These are phyloP conservation scores for Cytospora leucostoma DNA, from an alignment of 2,329 filamentous ascomycete species.

Conservation along the genomic window DNA sequence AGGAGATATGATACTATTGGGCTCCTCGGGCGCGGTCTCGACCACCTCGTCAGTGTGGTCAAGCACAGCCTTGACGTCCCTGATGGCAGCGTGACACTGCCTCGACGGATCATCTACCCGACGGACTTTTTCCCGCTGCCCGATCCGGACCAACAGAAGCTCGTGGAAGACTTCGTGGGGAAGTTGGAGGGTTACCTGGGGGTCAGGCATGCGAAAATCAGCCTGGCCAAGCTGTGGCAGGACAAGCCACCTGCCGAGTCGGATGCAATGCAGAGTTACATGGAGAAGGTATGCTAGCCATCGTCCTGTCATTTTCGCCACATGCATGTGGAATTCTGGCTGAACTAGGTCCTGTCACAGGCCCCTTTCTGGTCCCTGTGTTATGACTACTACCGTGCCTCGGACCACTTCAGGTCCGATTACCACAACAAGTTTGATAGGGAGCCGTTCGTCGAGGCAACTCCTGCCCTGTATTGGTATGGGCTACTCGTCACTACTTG, in stretches of 20 bases:
- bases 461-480: slow-evolving; percentile 18
- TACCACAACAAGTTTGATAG: slow-evolving; percentile 14
- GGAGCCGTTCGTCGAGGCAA: slow-evolving; percentile 20
- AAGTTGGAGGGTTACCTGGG: slow-evolving; percentile 16
- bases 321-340: too few species aligned
- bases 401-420: slow-evolving; percentile 14
- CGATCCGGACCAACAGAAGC: slow-evolving; percentile 13
- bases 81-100: background rate
- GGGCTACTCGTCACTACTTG: background rate
- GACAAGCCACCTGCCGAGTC: slow-evolving; percentile 8
- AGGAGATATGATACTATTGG: slow-evolving; percentile 27
- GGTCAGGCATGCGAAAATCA: slow-evolving; percentile 1
- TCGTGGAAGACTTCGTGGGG: slow-evolving; percentile 18
- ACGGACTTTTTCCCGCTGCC: slow-evolving; percentile 21
- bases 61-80: slow-evolving; percentile 17
- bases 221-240: slow-evolving; percentile 16
- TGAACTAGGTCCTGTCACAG: slow-evolving; percentile 1
- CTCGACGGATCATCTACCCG: slow-evolving; percentile 18
- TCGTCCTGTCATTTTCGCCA: background rate
- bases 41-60: slow-evolving; percentile 13
- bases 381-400: slow-evolving; percentile 16
- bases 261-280: slow-evolving; percentile 13
- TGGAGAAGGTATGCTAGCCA: slow-evolving; percentile 14
- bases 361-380: slow-evolving; percentile 24
- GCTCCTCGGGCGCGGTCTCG: slow-evolving; percentile 13